Conservation (phyloP, 768 basidiomycete genomes). For the Dioszegia aurantiaca region DNA sequence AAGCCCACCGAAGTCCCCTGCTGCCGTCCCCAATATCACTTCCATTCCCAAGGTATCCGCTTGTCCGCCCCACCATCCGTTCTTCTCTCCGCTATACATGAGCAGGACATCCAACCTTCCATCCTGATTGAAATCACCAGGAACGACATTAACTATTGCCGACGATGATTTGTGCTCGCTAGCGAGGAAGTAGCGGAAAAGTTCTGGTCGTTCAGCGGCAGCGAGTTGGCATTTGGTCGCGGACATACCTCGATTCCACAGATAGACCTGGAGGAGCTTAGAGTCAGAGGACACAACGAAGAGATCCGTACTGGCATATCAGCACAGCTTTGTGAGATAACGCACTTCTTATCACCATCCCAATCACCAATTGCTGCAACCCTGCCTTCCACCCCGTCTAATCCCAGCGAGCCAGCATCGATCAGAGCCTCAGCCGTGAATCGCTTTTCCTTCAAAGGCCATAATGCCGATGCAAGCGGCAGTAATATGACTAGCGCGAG, state of each 20-base stretch:
- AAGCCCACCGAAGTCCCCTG: constrained; percentile 50
- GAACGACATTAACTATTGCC: constrained; percentile 65
- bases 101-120: constrained; percentile 86
- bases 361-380: constrained; percentile 92
- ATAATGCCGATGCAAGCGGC: constrained; percentile 50
- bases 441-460: constrained; percentile 85
- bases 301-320: constrained; percentile 66
- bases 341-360: constrained; percentile 91
- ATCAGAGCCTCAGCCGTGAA: constrained; percentile 79
- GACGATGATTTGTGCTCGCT: background rate
- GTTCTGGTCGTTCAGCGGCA: constrained; percentile 1
- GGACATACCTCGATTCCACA: constrained; percentile 58
- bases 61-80: constrained; percentile 52
- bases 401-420: constrained; percentile 72
- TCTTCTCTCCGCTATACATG: constrained; percentile 62
- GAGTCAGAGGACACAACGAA: constrained; percentile 70
- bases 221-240: too few species aligned
- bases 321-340: too few species aligned
- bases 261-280: constrained; percentile 67
- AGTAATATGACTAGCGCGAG: background rate
- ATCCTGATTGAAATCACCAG: constrained; percentile 89
- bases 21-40: constrained; percentile 67
- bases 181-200: background rate
- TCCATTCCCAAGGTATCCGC: constrained; percentile 60
- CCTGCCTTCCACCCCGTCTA: constrained; percentile 60